phyloP scores from a whole-genome alignment of 1,284 basidiomycete genomes.

The Apiotrichum gamsii region DNA sequence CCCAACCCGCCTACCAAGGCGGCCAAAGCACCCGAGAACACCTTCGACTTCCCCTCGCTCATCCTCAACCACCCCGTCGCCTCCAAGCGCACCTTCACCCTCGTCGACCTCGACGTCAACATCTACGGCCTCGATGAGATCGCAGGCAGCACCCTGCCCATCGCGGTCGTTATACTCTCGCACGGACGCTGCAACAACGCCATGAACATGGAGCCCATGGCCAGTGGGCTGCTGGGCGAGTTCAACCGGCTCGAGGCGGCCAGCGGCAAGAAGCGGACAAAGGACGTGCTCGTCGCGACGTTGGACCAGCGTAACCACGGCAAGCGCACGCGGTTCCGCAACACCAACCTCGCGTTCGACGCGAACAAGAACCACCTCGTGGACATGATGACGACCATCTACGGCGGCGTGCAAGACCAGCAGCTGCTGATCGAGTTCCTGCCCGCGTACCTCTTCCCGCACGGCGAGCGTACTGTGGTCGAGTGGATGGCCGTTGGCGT shows the following conservation, averaged over 20 bases:
- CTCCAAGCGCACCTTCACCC: constrained; percentile 12
- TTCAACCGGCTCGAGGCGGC: constrained; percentile 7
- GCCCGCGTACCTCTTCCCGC: constrained; percentile 67
- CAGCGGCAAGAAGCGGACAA: constrained; percentile 12
- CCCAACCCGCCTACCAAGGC: too few species aligned
- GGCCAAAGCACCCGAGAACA: too few species aligned
- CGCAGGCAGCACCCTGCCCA: constrained; percentile 16
- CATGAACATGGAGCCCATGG: constrained; percentile 31
- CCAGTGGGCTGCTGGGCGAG: constrained; percentile 33
- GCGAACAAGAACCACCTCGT: neutral
- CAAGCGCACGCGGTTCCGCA: constrained; percentile 17
- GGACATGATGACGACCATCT: constrained; percentile 10
- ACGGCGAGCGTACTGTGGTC: constrained; percentile 58
- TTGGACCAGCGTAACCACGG: constrained; percentile 73
- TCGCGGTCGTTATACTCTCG: constrained; percentile 21
- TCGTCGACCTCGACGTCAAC: constrained; percentile 33
- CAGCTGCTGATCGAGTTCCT: constrained; percentile 77
- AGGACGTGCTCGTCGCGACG: constrained; percentile 43
- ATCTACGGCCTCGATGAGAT: constrained; percentile 42
- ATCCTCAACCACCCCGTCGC: constrained; percentile 17
- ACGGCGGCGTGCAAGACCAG: constrained; percentile 53
- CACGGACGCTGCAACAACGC: constrained; percentile 20
- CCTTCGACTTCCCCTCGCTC: constrained; percentile 29
- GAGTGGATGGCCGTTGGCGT: constrained; percentile 59
- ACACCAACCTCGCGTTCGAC: neutral